phyloP scores from a whole-genome alignment of 139 green algal genomes.

The Tetratostichococcus sp. region DNA sequence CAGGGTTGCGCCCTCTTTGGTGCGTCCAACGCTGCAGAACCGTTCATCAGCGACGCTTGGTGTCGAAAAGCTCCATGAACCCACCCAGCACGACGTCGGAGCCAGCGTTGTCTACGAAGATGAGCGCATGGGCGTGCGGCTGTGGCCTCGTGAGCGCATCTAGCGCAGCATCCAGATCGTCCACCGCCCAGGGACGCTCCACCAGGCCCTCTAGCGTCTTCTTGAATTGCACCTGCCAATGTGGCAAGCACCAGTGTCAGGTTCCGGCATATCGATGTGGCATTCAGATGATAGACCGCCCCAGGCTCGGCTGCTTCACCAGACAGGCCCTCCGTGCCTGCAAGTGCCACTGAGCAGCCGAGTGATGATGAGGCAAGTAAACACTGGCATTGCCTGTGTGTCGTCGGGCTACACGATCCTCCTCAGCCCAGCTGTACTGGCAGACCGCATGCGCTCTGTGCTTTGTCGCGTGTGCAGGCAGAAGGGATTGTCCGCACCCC shows the following conservation, averaged over 20 bases:
- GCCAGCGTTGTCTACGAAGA: conserved; percentile 92
- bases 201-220: conserved; percentile 51
- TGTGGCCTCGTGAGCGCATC: conserved; percentile 10
- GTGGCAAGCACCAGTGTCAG: neutral
- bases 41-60: neutral
- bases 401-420: no score
- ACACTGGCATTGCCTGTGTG: no score
- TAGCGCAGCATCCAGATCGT: conserved; percentile 71
- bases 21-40: neutral
- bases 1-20: no score
- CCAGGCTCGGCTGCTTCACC: no score
- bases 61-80: neutral
- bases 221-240: conserved; percentile 38
- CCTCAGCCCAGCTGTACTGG: no score
- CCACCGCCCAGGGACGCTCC: conserved; percentile 73
- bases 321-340: no score
- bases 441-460: no score
- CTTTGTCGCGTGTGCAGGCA: no score
- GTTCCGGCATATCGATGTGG: no score
- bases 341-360: no score
- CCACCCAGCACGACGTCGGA: conserved; percentile 73
- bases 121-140: conserved; percentile 58
- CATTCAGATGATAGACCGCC: no score
- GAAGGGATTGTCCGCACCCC: neutral
- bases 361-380: no score